These are phyloP conservation scores for Gnomoniopsis sp. DNA, from an alignment of 2,329 filamentous ascomycete genomes.

Conservation along the genomic window DNA sequence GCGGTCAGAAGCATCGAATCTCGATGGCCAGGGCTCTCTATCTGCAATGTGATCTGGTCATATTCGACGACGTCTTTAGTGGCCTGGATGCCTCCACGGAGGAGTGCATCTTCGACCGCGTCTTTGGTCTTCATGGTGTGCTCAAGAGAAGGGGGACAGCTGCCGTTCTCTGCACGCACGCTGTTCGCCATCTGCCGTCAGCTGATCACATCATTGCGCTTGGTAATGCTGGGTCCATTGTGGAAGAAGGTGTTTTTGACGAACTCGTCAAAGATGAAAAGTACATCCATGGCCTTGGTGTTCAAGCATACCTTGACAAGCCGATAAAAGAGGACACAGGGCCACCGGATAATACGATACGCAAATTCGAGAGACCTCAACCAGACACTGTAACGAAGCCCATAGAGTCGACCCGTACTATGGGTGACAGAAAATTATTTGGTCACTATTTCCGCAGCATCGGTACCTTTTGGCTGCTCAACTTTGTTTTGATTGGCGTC, in stretches of 20 bases:
- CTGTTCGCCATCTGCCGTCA: conserved; percentile 34
- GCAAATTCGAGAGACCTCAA: not conserved
- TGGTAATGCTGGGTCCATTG: conserved; percentile 33
- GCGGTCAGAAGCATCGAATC: conserved; percentile 31
- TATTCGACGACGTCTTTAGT: conserved; percentile 39
- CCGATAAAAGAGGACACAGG: not conserved
- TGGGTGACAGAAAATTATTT: conserved; percentile 27
- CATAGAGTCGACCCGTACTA: not conserved
- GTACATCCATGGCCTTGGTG: conserved; percentile 35
- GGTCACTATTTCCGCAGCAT: conserved; percentile 32
- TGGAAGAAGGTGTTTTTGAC: conserved; percentile 41
- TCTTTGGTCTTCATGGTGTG: conserved; percentile 35
- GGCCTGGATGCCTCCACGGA: conserved; percentile 39
- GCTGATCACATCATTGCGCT: conserved; percentile 47
- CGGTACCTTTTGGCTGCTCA: conserved; percentile 12
- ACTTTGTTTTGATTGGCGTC: conserved; percentile 22
- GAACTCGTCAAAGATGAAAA: conserved; percentile 33
- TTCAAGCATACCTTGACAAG: conserved; percentile 22
- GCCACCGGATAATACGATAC: not conserved
- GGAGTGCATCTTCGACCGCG: conserved; percentile 34
- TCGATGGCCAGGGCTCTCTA: conserved; percentile 26
- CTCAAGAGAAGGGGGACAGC: conserved; percentile 22
- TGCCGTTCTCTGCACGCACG: conserved; percentile 36
- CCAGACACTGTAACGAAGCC: not conserved
- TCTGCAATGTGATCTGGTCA: conserved; percentile 23